These are phyloP conservation scores for Peronospora destructor DNA, from an alignment of 352 stramenopile genomes.

Conservation along the genomic window DNA sequence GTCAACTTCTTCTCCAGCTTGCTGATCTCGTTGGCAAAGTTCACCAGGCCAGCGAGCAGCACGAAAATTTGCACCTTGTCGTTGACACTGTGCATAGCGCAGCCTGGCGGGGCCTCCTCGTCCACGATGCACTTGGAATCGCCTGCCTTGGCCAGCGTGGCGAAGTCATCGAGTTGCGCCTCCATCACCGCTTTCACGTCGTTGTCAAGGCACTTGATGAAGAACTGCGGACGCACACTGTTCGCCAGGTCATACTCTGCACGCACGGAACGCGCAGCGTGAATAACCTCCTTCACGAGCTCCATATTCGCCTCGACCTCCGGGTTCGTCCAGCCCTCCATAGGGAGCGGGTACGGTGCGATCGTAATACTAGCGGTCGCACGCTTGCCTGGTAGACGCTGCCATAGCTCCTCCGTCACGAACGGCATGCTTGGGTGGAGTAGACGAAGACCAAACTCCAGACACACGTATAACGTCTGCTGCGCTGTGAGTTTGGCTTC, in stretches of 20 bases:
- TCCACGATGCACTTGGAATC: conserved; percentile 85
- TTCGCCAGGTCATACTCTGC: conserved; percentile 81
- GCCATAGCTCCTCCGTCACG: conserved; percentile 93
- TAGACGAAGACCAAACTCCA: conserved; percentile 83
- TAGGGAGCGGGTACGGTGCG: conserved; percentile 64
- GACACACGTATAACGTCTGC: conserved; percentile 79
- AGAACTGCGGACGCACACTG: conserved; percentile 71
- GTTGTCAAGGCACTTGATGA: conserved; percentile 86
- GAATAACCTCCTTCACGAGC: conserved; percentile 91
- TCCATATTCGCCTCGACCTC: conserved; percentile 90
- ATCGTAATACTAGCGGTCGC: conserved; percentile 70
- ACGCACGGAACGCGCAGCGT: conserved; percentile 92
- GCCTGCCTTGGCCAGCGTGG: conserved; percentile 90
- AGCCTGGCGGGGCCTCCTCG: conserved; percentile 75
- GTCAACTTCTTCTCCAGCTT: conserved; percentile 87
- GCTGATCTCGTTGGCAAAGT: conserved; percentile 85
- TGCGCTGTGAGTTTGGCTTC: conserved; percentile 73
- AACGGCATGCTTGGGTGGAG: conserved; percentile 98
- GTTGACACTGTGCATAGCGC: conserved; percentile 92
- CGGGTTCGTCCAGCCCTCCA: conserved; percentile 80
- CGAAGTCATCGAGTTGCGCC: conserved; percentile 91
- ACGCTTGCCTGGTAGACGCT: conserved; percentile 72
- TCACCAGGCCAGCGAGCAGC: conserved; percentile 72
- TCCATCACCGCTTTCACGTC: conserved; percentile 66
- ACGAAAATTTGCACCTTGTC: conserved; percentile 89